These are phyloP conservation scores for Nepenthes mirabilis DNA, from an alignment of 148 eudicot genomes.

Conservation along the genomic window DNA sequence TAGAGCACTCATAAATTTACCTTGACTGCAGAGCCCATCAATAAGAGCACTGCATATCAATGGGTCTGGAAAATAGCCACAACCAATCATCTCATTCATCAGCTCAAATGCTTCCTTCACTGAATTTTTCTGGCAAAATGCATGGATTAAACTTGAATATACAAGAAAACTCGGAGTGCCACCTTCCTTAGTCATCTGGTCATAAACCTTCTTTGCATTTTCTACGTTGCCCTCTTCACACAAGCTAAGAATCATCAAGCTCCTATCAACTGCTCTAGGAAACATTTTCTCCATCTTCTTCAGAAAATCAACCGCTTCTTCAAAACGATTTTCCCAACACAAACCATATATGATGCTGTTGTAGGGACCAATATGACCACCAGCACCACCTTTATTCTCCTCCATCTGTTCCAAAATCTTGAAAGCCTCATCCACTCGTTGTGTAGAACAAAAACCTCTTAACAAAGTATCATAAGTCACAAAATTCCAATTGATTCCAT, in stretches of 20 bases:
- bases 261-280: slow-evolving; percentile 67
- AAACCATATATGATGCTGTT: slow-evolving; percentile 65
- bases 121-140: slow-evolving; percentile 23
- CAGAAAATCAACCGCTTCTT: slow-evolving; percentile 49
- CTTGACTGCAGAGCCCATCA: slow-evolving; percentile 39
- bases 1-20: slow-evolving; percentile 36
- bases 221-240: slow-evolving; percentile 34
- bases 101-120: slow-evolving; percentile 58
- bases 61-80: slow-evolving; percentile 40
- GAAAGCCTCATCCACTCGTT: slow-evolving; percentile 44
- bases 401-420: slow-evolving; percentile 65
- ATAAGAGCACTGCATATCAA: slow-evolving; percentile 46
- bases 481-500: slow-evolving; percentile 45
- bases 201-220: slow-evolving; percentile 42
- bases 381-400: slow-evolving; percentile 34
- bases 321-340: slow-evolving; percentile 31
- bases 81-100: slow-evolving; percentile 51
- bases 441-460: slow-evolving; percentile 50
- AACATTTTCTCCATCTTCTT: slow-evolving; percentile 48
- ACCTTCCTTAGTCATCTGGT: slow-evolving; percentile 48
- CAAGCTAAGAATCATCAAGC: slow-evolving; percentile 33
- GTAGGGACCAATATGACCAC: slow-evolving; percentile 53
- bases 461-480: slow-evolving; percentile 53
- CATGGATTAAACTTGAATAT: slow-evolving; percentile 47
- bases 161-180: slow-evolving; percentile 56